These are phyloP conservation scores for Drechslerella coelobrocha DNA, from an alignment of 2,329 filamentous ascomycete genomes.

Conservation along the genomic window DNA sequence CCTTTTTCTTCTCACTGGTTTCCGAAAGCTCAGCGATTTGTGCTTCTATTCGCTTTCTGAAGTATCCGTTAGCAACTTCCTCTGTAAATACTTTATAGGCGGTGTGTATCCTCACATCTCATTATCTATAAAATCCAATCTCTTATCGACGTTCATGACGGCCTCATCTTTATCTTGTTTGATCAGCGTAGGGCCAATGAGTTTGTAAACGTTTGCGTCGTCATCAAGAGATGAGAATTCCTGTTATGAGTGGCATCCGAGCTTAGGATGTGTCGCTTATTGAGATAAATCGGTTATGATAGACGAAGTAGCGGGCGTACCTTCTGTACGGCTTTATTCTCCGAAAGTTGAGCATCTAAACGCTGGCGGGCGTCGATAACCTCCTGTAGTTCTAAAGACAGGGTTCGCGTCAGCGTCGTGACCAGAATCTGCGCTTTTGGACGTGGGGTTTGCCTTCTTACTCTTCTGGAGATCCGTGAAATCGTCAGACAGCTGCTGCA, in stretches of 20 bases:
- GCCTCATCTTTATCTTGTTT: conserved; percentile 95
- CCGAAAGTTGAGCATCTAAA: conserved; percentile 90
- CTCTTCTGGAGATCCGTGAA: conserved; percentile 87
- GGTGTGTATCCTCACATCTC: conserved; percentile 73
- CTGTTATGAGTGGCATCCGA: conserved; percentile 59
- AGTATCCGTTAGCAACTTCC: conserved; percentile 19
- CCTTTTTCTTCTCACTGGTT: conserved; percentile 70
- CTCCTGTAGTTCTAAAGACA: conserved; percentile 73
- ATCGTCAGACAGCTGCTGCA: conserved; percentile 84
- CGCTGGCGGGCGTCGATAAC: conserved; percentile 82
- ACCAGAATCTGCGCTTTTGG: not conserved
- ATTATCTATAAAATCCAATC: conserved; percentile 88
- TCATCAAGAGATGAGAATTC: conserved; percentile 82
- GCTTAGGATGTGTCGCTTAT: not conserved
- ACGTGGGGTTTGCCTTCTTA: conserved; percentile 56
- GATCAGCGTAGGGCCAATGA: conserved; percentile 87
- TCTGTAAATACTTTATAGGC: not conserved
- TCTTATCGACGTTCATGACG: conserved; percentile 84
- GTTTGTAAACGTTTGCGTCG: conserved; percentile 91
- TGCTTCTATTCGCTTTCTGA: conserved; percentile 71
- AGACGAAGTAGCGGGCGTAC: conserved; percentile 60
- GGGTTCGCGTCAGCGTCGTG: conserved; percentile 7
- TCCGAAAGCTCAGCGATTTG: conserved; percentile 71
- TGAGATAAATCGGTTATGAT: not conserved
- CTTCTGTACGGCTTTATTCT: conserved; percentile 86